phyloP scores from a whole-genome alignment of 2,329 filamentous ascomycete species.

The Fusarium sp. region DNA sequence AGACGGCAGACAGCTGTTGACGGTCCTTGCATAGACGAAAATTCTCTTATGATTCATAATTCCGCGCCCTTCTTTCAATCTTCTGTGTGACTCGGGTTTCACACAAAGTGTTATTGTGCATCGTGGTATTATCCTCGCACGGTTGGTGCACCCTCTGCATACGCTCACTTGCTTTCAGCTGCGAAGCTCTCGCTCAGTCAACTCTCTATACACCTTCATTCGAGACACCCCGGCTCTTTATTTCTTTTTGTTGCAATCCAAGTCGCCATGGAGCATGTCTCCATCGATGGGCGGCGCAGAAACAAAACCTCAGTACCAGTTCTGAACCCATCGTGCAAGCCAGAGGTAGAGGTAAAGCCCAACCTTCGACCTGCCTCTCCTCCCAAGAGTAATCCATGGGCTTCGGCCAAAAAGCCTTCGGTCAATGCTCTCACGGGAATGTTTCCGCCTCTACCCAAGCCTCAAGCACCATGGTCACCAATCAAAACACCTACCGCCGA shows the following conservation, averaged over 20 bases:
- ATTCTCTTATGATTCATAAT: slow-evolving; percentile 29
- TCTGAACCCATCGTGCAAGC: slow-evolving; percentile 18
- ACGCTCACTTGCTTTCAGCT: slow-evolving; percentile 23
- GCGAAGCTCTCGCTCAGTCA: neutral
- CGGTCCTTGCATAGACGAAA: slow-evolving; percentile 3
- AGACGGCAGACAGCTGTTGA: slow-evolving; percentile 39
- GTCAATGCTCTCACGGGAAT: slow-evolving; percentile 6
- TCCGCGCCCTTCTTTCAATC: neutral
- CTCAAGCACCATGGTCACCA: slow-evolving; percentile 3
- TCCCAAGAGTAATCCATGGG: slow-evolving; percentile 50
- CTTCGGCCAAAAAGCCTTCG: slow-evolving; percentile 1
- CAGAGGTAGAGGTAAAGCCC: slow-evolving; percentile 12
- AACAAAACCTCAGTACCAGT: slow-evolving; percentile 25
- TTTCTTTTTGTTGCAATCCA: neutral
- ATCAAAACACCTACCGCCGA: slow-evolving; percentile 9
- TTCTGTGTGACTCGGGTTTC: slow-evolving; percentile 28
- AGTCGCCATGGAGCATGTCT: slow-evolving; percentile 38
- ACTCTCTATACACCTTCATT: slow-evolving; percentile 2
- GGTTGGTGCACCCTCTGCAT: slow-evolving; percentile 20
- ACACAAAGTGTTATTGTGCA: slow-evolving; percentile 29
- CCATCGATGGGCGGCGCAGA: slow-evolving; percentile 44
- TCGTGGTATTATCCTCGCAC: slow-evolving; percentile 15
- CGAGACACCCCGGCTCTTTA: neutral
- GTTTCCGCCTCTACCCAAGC: slow-evolving; percentile 40
- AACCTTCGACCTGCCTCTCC: slow-evolving; percentile 49